Conservation (phyloP, 768 basidiomycete genomes). For the Heimioporus sp. region DNA sequence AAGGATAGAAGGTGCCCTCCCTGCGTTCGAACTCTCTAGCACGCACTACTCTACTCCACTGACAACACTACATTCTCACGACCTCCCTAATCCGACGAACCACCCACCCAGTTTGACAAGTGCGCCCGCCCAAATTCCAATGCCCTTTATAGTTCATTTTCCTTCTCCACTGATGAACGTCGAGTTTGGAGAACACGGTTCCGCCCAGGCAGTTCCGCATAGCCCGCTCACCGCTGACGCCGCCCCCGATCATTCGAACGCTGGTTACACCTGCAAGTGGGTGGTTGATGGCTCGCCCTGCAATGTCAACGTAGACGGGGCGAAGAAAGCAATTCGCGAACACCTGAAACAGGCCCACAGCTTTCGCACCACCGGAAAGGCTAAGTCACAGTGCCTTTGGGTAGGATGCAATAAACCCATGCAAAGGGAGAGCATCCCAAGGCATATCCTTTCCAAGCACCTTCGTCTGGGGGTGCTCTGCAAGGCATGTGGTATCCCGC, state of each 20-base stretch:
- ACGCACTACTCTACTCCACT: background rate
- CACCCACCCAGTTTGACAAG: background rate
- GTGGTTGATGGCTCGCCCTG: constrained; percentile 1
- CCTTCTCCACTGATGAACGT: background rate
- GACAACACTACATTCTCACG: background rate
- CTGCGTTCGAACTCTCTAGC: too few species aligned
- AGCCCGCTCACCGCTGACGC: background rate
- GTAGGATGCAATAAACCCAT: constrained; percentile 1
- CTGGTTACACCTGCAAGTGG: constrained; percentile 3
- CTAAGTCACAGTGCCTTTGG: constrained; percentile 6
- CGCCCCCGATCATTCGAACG: background rate
- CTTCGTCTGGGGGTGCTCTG: constrained; percentile 12
- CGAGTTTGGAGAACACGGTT: background rate
- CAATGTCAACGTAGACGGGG: constrained; percentile 1
- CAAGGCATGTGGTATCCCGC: constrained; percentile 2
- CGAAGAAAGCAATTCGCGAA: constrained; percentile 5
- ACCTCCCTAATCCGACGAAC: background rate
- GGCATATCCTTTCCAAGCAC: constrained; percentile 19
- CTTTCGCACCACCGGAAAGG: constrained; percentile 7
- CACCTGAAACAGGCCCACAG: constrained; percentile 14
- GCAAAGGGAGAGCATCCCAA: constrained; percentile 16
- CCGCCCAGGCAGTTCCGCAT: background rate
- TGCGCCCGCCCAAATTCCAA: background rate
- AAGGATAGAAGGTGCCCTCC: background rate
- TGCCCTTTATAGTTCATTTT: background rate